Conservation (phyloP, 306 rosid species). For the Gynostemma pentaphyllum region DNA sequence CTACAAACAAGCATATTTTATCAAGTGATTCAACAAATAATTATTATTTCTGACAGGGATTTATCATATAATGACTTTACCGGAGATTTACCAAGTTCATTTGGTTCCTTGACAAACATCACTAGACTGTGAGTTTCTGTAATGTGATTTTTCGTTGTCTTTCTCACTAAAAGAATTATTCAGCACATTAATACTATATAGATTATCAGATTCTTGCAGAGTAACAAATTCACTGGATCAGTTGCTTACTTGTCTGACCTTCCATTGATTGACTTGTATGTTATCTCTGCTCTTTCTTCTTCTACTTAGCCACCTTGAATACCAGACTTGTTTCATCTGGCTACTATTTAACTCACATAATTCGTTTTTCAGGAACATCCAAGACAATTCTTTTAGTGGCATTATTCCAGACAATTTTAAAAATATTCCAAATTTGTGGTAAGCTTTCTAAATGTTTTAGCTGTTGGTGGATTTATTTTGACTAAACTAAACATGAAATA, state of each 20-base stretch:
- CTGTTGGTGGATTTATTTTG: constrained; percentile 8
- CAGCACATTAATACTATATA: constrained; percentile 3
- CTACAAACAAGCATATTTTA: not conserved
- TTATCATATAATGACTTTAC: constrained; percentile 65
- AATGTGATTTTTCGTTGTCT: not conserved
- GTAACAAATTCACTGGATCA: constrained; percentile 75
- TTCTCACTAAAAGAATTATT: not conserved
- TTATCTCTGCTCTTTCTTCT: not conserved
- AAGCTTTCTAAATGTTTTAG: constrained; percentile 11
- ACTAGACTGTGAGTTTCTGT: constrained; percentile 42
- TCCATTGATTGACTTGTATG: constrained; percentile 72
- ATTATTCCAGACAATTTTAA: constrained; percentile 66
- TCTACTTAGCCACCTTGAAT: not conserved
- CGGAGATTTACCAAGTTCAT: constrained; percentile 93
- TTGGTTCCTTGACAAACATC: constrained; percentile 60
- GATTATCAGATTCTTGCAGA: constrained; percentile 50
- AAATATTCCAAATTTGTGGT: constrained; percentile 80
- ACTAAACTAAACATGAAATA: constrained; percentile 3
- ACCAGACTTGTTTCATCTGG: not conserved
- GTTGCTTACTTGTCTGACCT: constrained; percentile 70
- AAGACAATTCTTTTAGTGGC: constrained; percentile 77
- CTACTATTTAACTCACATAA: not conserved
- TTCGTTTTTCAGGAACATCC: constrained; percentile 55
- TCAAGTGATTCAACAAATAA: not conserved
- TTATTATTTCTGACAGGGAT: constrained; percentile 39